These are phyloP conservation scores for Vigna trinervia DNA, from an alignment of 306 rosid genomes.

Conservation along the genomic window DNA sequence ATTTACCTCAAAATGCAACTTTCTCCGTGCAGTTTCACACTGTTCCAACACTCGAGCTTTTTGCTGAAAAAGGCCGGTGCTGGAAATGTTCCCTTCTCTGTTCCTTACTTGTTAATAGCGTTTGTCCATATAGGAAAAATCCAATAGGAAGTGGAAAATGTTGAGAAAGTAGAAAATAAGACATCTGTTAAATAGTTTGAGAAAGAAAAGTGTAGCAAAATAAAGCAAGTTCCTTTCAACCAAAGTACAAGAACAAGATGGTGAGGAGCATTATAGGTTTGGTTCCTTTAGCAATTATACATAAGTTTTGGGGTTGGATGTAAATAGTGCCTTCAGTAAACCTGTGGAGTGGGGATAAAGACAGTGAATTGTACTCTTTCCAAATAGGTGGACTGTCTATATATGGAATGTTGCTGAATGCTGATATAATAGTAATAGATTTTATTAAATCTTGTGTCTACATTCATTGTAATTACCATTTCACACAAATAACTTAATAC, in stretches of 20 bases:
- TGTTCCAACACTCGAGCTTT: constrained; percentile 57
- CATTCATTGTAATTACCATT: not conserved
- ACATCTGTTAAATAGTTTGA: constrained; percentile 44
- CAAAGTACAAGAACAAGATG: constrained; percentile 34
- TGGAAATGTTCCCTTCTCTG: constrained; percentile 39
- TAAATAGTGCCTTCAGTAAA: constrained; percentile 45
- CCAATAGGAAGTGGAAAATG: constrained; percentile 51
- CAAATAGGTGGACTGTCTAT: constrained; percentile 44
- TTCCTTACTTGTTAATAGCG: constrained; percentile 29
- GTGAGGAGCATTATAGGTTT: constrained; percentile 33
- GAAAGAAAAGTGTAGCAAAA: constrained; percentile 37
- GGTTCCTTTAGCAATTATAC: constrained; percentile 54
- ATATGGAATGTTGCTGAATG: constrained; percentile 45
- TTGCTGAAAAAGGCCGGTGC: constrained; percentile 58
- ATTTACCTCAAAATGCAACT: constrained; percentile 24
- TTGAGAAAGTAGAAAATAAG: constrained; percentile 51
- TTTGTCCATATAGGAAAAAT: constrained; percentile 65
- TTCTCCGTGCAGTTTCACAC: constrained; percentile 42
- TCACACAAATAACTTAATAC: not conserved
- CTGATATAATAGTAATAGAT: constrained; percentile 40
- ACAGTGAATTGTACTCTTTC: constrained; percentile 55
- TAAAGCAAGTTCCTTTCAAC: constrained; percentile 41
- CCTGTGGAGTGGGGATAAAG: not conserved
- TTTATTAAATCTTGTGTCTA: constrained; percentile 11
- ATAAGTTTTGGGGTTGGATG: constrained; percentile 66